Percentiles rank a stretch among this genome's conserved stretches.
Conservation (phyloP, 179 eudicot genomes). For the Patellifolia procumbens region DNA sequence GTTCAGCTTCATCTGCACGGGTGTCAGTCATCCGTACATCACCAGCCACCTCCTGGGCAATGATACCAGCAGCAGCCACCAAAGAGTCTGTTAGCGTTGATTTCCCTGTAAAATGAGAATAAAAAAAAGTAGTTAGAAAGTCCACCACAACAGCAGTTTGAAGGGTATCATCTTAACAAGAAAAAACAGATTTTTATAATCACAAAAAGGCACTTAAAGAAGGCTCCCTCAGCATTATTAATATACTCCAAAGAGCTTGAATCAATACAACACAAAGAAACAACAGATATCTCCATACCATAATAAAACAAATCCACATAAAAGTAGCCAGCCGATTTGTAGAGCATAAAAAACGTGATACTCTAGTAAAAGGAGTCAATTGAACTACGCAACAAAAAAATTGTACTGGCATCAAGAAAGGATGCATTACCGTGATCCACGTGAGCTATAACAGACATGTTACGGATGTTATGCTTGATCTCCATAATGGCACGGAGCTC, state of each 20-base stretch:
- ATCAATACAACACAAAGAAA: neutral
- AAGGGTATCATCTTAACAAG: neutral
- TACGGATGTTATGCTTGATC: conserved; percentile 28
- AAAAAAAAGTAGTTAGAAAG: neutral
- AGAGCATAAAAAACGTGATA: neutral
- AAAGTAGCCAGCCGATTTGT: neutral
- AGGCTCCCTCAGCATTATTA: neutral
- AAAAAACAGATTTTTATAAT: no score
- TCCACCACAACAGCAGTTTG: neutral
- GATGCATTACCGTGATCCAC: conserved; percentile 26
- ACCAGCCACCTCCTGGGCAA: conserved; percentile 31
- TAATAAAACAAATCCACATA: neutral
- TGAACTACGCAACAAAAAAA: neutral
- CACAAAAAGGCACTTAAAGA: neutral
- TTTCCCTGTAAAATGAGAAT: conserved; percentile 16
- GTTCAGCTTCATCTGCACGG: conserved; percentile 35
- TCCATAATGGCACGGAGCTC: conserved; percentile 33
- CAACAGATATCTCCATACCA: neutral
- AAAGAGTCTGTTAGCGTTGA: conserved; percentile 29
- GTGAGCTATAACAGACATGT: conserved; percentile 33
- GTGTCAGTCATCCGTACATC: conserved; percentile 35
- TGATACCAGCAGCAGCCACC: conserved; percentile 37
- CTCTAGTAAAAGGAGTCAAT: neutral
- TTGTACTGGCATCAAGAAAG: neutral
- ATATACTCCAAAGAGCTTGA: neutral